Evolutionary conservation across 768 basidiomycete species (phyloP).

Genomic region (Dacryopinax primogenitus): DNA sequence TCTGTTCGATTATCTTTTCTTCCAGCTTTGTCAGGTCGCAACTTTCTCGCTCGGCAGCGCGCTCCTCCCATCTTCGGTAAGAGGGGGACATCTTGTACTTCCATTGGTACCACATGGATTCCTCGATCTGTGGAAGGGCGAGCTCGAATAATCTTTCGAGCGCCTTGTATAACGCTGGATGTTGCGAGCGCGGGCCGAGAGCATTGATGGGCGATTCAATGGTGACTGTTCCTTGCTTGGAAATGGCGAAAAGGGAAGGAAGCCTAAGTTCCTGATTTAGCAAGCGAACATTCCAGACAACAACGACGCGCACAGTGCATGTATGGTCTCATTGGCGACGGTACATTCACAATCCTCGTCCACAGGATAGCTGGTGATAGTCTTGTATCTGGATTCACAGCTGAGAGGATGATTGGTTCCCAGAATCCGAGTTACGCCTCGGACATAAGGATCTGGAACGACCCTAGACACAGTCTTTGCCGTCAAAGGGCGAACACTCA

Average conservation of each 20-base stretch:
- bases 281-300: neutral
- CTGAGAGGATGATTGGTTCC: neutral
- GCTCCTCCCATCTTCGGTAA: conserved; percentile 10
- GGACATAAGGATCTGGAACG: neutral
- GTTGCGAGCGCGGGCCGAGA: conserved; percentile 12
- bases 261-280: neutral
- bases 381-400: neutral
- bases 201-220: conserved; percentile 10
- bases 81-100: neutral
- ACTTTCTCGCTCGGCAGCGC: neutral
- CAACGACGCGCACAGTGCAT: neutral
- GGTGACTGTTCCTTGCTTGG: neutral
- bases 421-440: neutral
- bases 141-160: conserved; percentile 12
- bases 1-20: neutral
- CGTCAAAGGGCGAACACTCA: neutral
- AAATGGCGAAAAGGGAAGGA: conserved; percentile 11
- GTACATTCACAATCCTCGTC: neutral
- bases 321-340: neutral
- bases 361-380: neutral
- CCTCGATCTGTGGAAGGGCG: conserved; percentile 12
- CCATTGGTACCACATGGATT: neutral
- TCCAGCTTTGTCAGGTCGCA: neutral
- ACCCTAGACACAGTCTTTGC: neutral
- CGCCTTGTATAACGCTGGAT: conserved; percentile 8